phyloP scores from a whole-genome alignment of 495 filamentous ascomycete genomes.

The Chaetomium cochliodes region DNA sequence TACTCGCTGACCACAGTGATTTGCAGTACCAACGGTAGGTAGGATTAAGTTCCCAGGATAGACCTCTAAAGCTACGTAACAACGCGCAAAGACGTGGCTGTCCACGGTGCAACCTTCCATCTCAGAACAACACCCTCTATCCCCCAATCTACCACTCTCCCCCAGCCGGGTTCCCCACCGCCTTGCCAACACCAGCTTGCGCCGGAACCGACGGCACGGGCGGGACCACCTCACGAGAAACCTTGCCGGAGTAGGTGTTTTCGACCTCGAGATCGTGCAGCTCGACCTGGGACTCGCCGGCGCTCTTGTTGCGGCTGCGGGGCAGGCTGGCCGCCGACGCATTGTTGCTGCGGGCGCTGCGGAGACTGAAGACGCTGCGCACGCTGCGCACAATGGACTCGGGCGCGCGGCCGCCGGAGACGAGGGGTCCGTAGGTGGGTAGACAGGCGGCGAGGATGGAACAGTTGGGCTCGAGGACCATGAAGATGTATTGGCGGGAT shows the following conservation, averaged over 20 bases:
- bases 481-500: not conserved
- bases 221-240: not conserved
- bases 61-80: too few relatives aligned
- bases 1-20: too few relatives aligned
- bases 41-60: too few relatives aligned
- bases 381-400: not conserved
- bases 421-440: not conserved
- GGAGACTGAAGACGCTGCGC: not conserved
- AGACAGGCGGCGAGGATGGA: not conserved
- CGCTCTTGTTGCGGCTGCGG: not conserved
- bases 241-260: not conserved
- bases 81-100: too few relatives aligned
- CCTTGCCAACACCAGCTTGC: too few relatives aligned
- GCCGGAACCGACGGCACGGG: not conserved
- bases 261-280: not conserved
- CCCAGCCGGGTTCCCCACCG: too few relatives aligned
- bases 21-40: too few relatives aligned
- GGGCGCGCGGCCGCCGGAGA: not conserved
- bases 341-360: not conserved
- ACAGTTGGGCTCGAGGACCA: not conserved
- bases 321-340: not conserved
- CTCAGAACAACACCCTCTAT: too few relatives aligned
- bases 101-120: too few relatives aligned
- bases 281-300: not conserved
- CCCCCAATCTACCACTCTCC: too few relatives aligned